Evolutionary conservation across 2,329 filamentous ascomycete genomes (phyloP).

Genomic region (Cryphonectria carpinicola): DNA sequence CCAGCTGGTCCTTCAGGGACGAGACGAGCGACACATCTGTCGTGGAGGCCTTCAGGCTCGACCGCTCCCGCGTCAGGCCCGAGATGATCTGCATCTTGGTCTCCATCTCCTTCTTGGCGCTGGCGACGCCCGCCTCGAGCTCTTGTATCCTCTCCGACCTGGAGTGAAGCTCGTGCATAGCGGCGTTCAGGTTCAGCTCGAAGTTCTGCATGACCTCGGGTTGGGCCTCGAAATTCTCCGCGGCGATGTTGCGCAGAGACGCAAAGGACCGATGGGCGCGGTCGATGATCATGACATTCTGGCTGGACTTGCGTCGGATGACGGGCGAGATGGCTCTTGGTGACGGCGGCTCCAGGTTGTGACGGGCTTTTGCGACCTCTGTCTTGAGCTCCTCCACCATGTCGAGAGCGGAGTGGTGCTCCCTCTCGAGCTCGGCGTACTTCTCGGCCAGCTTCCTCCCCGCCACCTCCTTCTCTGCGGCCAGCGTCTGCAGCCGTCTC

Average conservation of each 20-base stretch:
- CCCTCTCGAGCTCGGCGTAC: constrained; percentile 80
- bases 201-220: constrained; percentile 91
- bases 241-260: constrained; percentile 83
- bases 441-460: constrained; percentile 74
- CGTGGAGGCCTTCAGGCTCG: constrained; percentile 80
- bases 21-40: constrained; percentile 92
- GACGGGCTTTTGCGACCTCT: constrained; percentile 79
- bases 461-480: constrained; percentile 76
- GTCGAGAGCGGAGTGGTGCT: constrained; percentile 80
- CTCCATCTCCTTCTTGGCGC: constrained; percentile 94
- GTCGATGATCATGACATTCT: constrained; percentile 84
- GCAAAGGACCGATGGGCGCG: constrained; percentile 90
- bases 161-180: constrained; percentile 87
- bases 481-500: constrained; percentile 69
- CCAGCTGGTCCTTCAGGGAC: constrained; percentile 83
- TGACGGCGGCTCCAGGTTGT: constrained; percentile 60
- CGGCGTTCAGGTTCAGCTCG: constrained; percentile 86
- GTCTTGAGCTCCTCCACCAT: constrained; percentile 91
- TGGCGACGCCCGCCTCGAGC: constrained; percentile 81
- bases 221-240: constrained; percentile 80
- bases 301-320: constrained; percentile 90
- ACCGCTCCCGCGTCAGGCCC: constrained; percentile 88
- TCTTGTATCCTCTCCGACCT: constrained; percentile 89
- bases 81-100: constrained; percentile 95
- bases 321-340: constrained; percentile 68